These are phyloP conservation scores for Tephrocybe sp. DNA, from an alignment of 768 basidiomycete species.

Conservation along the genomic window DNA sequence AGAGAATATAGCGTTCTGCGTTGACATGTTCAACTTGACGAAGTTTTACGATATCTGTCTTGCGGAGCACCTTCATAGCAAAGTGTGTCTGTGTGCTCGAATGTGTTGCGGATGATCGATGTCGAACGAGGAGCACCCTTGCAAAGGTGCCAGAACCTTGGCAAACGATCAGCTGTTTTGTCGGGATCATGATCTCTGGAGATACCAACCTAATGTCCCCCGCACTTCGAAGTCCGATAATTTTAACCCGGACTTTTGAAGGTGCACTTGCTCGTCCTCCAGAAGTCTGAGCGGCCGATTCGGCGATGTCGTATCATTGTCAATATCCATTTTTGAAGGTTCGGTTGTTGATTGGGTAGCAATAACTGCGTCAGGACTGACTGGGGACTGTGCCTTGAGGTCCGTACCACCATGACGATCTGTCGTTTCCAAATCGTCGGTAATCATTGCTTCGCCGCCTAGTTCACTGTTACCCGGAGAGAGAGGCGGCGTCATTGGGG, in stretches of 20 bases:
- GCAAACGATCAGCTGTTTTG: slow-evolving; percentile 8
- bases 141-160: slow-evolving; percentile 96
- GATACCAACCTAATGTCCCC: slow-evolving; percentile 66
- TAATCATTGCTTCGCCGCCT: slow-evolving; percentile 33
- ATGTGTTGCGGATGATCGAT: slow-evolving; percentile 49
- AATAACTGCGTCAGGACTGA: slow-evolving; percentile 4
- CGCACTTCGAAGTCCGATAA: slow-evolving; percentile 82
- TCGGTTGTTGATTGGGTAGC: slow-evolving; percentile 16
- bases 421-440: slow-evolving; percentile 39
- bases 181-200: slow-evolving; percentile 1
- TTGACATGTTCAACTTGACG: slow-evolving; percentile 99
- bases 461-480: slow-evolving; percentile 56
- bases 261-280: slow-evolving; percentile 70
- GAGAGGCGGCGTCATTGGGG: slow-evolving; percentile 72
- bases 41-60: slow-evolving; percentile 82
- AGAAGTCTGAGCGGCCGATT: slow-evolving; percentile 56
- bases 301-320: slow-evolving; percentile 16
- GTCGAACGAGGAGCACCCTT: slow-evolving; percentile 86
- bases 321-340: slow-evolving; percentile 27
- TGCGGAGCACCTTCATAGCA: slow-evolving; percentile 88
- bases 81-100: slow-evolving; percentile 63
- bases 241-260: slow-evolving; percentile 58
- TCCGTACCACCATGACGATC: slow-evolving; percentile 25
- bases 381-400: neutral
- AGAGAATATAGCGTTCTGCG: slow-evolving; percentile 92